Evolutionary conservation across 768 basidiomycete genomes (phyloP).

Genomic region (Lactifluus hygrophoroides): DNA sequence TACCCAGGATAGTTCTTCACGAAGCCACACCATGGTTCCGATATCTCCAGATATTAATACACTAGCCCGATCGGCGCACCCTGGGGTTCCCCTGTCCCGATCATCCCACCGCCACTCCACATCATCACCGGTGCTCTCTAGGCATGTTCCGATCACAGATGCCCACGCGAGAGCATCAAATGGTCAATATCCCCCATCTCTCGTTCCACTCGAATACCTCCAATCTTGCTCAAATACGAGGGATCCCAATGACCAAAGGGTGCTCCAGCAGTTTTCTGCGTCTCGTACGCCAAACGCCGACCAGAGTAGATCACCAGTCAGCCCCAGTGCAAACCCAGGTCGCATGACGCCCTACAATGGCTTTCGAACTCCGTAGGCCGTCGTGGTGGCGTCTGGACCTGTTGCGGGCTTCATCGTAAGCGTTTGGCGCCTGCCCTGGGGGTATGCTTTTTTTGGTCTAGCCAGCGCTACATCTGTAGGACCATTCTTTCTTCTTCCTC

Average conservation of each 20-base stretch:
- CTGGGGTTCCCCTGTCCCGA: not conserved
- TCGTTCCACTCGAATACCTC: slow-evolving; percentile 19
- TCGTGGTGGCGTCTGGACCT: not conserved
- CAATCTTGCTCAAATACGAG: slow-evolving; percentile 8
- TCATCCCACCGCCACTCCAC: not conserved
- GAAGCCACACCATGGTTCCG: not conserved
- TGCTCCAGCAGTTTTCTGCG: slow-evolving; percentile 15
- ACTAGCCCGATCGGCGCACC: not conserved
- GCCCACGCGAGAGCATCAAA: not conserved
- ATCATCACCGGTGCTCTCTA: not conserved
- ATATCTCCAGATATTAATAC: not conserved
- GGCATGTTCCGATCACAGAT: not conserved
- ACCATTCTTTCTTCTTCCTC: not conserved
- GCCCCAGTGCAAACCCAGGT: not conserved
- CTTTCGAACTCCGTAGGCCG: not conserved
- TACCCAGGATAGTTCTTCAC: slow-evolving; percentile 8
- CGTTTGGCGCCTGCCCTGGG: not conserved
- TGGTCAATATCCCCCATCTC: not conserved
- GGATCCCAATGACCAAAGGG: slow-evolving; percentile 10
- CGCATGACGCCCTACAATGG: slow-evolving; percentile 1
- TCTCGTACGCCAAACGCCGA: slow-evolving; percentile 5
- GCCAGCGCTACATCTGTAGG: not conserved
- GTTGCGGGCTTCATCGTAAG: not conserved
- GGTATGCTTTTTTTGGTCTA: not conserved
- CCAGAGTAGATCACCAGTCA: not conserved